A percentile compares a stretch with the other conserved stretches of the same genome.
phyloP scores from a whole-genome alignment of 2,329 filamentous ascomycete species.

The Coniella vitis region DNA sequence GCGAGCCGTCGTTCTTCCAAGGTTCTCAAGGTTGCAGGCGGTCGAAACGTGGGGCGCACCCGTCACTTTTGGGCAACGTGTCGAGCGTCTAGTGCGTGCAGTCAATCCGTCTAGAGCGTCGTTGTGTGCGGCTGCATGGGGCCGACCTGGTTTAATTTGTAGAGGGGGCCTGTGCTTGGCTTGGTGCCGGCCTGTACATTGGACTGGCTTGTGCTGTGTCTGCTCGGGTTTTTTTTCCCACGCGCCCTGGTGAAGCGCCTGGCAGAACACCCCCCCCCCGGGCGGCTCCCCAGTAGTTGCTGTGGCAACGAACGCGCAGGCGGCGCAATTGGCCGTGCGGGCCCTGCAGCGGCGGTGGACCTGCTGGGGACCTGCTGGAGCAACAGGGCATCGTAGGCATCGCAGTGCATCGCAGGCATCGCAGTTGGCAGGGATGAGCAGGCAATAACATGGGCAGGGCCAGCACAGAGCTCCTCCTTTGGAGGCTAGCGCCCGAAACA shows the following conservation, averaged over 20 bases:
- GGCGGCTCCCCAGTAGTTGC: background rate
- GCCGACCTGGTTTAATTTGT: no score
- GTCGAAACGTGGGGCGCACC: background rate
- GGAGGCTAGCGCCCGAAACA: background rate
- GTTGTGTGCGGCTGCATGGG: no score
- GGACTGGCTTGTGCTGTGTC: background rate
- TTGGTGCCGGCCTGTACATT: background rate
- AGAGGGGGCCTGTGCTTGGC: background rate
- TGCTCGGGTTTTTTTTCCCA: background rate
- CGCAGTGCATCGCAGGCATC: background rate
- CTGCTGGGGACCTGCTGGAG: background rate
- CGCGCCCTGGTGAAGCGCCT: background rate
- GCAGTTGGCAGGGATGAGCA: background rate
- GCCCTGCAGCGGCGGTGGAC: background rate
- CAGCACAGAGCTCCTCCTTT: background rate
- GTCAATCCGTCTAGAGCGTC: no score
- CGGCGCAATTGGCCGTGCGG: background rate
- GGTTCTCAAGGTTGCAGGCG: background rate
- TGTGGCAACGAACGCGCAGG: background rate
- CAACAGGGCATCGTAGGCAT: background rate
- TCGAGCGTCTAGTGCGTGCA: background rate
- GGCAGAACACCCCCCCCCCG: no score
- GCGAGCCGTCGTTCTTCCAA: background rate
- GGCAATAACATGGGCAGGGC: background rate
- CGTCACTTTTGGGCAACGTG: conserved; percentile 2